Percentiles rank a stretch among this genome's conserved stretches.
These are phyloP conservation scores for Colletotrichum sp. DNA, from an alignment of 2,329 filamentous ascomycete genomes.

Conservation along the genomic window DNA sequence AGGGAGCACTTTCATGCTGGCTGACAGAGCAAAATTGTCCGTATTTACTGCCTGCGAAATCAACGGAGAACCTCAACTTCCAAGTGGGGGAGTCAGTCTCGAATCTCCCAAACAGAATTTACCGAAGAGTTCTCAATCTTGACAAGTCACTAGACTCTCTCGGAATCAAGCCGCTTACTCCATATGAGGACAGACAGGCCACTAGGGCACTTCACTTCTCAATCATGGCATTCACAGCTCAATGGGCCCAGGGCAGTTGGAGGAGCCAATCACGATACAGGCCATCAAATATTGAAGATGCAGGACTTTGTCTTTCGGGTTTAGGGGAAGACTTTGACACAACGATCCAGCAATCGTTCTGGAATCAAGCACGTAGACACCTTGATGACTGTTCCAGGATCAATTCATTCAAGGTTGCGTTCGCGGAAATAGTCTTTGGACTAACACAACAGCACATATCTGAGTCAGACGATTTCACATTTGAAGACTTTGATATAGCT, in stretches of 20 bases:
- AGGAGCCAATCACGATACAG: conserved; percentile 16
- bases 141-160: conserved; percentile 46
- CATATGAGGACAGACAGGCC: conserved; percentile 45
- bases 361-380: conserved; percentile 40
- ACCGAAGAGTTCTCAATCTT: conserved; percentile 50
- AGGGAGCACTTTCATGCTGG: conserved; percentile 59
- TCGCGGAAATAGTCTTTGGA: conserved; percentile 42
- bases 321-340: conserved; percentile 40
- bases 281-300: neutral
- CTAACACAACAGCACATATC: conserved; percentile 34
- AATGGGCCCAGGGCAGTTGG: conserved; percentile 48
- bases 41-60: conserved; percentile 31
- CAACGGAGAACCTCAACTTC: neutral
- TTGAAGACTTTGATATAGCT: neutral
- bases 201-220: conserved; percentile 50
- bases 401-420: conserved; percentile 40
- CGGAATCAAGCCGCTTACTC: conserved; percentile 43
- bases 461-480: conserved; percentile 7
- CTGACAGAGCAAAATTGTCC: conserved; percentile 58
- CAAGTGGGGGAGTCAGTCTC: conserved; percentile 39
- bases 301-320: neutral
- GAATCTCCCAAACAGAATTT: conserved; percentile 45
- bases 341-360: conserved; percentile 38
- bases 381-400: conserved; percentile 38
- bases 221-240: conserved; percentile 58